phyloP scores from a whole-genome alignment of 2,329 filamentous ascomycete genomes.

The Aspergillus tamarii region DNA sequence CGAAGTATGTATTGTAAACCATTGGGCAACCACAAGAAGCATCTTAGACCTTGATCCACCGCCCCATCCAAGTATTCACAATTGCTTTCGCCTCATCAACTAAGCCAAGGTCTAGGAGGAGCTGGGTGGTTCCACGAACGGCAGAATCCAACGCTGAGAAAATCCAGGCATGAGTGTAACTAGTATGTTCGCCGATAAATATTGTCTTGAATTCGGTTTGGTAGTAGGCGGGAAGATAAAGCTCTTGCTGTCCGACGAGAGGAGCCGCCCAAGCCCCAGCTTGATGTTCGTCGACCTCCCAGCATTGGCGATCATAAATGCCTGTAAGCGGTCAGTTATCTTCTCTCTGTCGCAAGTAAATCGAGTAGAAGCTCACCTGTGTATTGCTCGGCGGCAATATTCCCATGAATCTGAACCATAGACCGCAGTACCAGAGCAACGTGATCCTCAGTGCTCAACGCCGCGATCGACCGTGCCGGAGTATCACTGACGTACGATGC shows the following conservation, averaged over 20 bases:
- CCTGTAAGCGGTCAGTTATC: background rate
- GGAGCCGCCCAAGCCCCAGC: conserved; percentile 66
- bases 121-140: conserved; percentile 65
- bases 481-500: conserved; percentile 49
- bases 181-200: conserved; percentile 70
- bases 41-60: conserved; percentile 56
- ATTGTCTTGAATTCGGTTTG: conserved; percentile 71
- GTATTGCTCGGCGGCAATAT: conserved; percentile 62
- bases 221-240: conserved; percentile 74
- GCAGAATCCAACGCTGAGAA: conserved; percentile 67
- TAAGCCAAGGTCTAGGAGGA: conserved; percentile 64
- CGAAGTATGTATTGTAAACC: too few relatives aligned
- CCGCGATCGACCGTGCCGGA: conserved; percentile 27
- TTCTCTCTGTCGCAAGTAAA: too few relatives aligned
- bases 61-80: conserved; percentile 68
- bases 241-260: conserved; percentile 65
- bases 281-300: conserved; percentile 64
- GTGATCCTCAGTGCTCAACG: conserved; percentile 48
- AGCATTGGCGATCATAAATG: conserved; percentile 66
- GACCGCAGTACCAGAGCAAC: conserved; percentile 65
- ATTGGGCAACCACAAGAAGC: too few relatives aligned
- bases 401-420: conserved; percentile 70
- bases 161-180: conserved; percentile 66
- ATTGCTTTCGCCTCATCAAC: conserved; percentile 71
- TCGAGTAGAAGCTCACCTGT: conserved; percentile 50